Evolutionary conservation across 495 filamentous ascomycete species (phyloP), one percentile per base, ranked within the genome.

Genomic region (Letharia lupina): DNA sequence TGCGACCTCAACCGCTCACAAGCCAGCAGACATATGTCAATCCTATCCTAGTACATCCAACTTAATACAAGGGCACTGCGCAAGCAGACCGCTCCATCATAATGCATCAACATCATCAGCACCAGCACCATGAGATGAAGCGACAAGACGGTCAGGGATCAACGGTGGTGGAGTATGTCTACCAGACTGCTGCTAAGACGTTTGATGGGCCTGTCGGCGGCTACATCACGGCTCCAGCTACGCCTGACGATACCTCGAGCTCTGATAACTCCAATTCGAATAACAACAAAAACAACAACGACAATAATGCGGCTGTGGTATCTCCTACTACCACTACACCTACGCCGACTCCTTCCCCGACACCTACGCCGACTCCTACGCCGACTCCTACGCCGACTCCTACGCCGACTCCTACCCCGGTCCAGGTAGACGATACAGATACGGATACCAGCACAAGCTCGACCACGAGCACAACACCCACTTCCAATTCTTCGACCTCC

Each of bases 191-290:
- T 54, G 63, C 77, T 9, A 70, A 78, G 41, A 86, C 83, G 31
- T 88, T 86, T 60, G 74, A 77, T 42, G 85, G 84, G 18, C 76
- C 80, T 2, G 74, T 85, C 56, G 84, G 73, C 56, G 85, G 84
- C 50, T 86, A 81, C 66, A 74, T 78, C 56, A 87, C 86, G 11
- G 48, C 78, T 52, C 70, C 71, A 64, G 60, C 68, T 60, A 65
- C 71, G 41, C 63, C 58, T 60, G 68, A 60, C 40, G 39, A 39
- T 23, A 54, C 56, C 10, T 35, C 57, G 12, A 54, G 50, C 37
- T 37, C 69, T 5, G 70, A 68, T 39, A 60, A 65, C 33, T 52
- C 45, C 48, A 65, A 63, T 64, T 62, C 52, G 41, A 65, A 59
- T 47, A 35, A 63, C 31, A 52, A 67, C 33, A 61, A 58, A 44